Evolutionary conservation across 2,329 filamentous ascomycete species (phyloP).

Genomic region (Apiospora pterosperma): DNA sequence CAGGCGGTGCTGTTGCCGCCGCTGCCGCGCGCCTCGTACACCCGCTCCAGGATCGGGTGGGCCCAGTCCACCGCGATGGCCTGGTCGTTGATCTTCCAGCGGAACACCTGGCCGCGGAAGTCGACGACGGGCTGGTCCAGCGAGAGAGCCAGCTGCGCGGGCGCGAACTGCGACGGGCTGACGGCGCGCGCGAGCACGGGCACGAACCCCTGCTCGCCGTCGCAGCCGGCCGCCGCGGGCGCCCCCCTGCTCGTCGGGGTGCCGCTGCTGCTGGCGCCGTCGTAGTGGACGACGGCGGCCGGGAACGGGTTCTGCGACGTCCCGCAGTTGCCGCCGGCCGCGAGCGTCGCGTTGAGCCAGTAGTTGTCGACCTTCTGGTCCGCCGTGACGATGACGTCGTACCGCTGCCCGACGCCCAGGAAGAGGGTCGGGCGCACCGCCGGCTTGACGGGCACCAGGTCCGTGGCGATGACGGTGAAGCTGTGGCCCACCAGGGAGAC

Average conservation of each 20-base stretch:
- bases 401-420: constrained; percentile 32
- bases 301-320: constrained; percentile 35
- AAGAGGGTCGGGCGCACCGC: constrained; percentile 44
- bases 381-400: constrained; percentile 43
- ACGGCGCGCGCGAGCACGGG: constrained; percentile 31
- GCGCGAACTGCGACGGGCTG: constrained; percentile 22
- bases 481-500: constrained; percentile 55
- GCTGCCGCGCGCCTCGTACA: constrained; percentile 20
- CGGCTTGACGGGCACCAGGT: constrained; percentile 55
- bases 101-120: constrained; percentile 29
- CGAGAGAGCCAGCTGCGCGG: background rate
- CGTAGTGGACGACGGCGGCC: constrained; percentile 47
- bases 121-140: constrained; percentile 19
- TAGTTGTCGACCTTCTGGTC: constrained; percentile 37
- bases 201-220: constrained; percentile 30
- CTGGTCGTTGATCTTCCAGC: constrained; percentile 45
- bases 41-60: constrained; percentile 38
- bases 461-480: constrained; percentile 53
- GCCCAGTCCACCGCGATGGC: constrained; percentile 43
- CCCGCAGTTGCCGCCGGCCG: constrained; percentile 32
- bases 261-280: constrained; percentile 22
- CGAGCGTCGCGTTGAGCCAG: constrained; percentile 45
- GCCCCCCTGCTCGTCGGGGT: constrained; percentile 14
- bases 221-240: constrained; percentile 22
- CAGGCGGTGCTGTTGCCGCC: no score